phyloP scores from a whole-genome alignment of 2,329 filamentous ascomycete species.

The Graphilbum ipis-grandicollis region DNA sequence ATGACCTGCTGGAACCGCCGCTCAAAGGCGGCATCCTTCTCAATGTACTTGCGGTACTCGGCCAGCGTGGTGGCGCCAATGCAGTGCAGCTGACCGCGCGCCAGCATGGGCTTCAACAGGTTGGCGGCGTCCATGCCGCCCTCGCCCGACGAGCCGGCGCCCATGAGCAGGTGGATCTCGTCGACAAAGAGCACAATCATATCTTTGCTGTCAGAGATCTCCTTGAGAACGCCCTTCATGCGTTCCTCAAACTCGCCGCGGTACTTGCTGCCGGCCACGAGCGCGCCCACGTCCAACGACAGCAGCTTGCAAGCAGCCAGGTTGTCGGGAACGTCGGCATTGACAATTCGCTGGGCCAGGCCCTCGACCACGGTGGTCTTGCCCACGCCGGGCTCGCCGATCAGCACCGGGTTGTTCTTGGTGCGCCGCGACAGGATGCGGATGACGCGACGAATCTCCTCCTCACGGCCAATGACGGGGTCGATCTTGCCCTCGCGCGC shows the following conservation, averaged over 20 bases:
- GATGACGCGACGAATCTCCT: conserved; percentile 84
- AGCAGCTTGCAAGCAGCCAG: conserved; percentile 85
- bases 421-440: conserved; percentile 84
- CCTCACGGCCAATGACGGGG: conserved; percentile 89
- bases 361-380: conserved; percentile 98
- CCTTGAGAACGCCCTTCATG: conserved; percentile 97
- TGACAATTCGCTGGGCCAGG: conserved; percentile 86
- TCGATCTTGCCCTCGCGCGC: conserved; percentile 96
- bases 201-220: conserved; percentile 86
- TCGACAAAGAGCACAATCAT: conserved; percentile 98
- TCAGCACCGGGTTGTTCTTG: conserved; percentile 97
- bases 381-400: conserved; percentile 93
- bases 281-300: conserved; percentile 83
- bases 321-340: conserved; percentile 90
- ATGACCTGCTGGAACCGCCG: conserved; percentile 96
- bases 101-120: conserved; percentile 93
- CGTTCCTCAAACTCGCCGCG: conserved; percentile 96
- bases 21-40: conserved; percentile 96
- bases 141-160: conserved; percentile 82
- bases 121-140: conserved; percentile 99
- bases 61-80: conserved; percentile 91
- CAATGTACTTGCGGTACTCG: conserved; percentile 97
- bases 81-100: conserved; percentile 89
- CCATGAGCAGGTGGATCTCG: conserved; percentile 97
- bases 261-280: conserved; percentile 96